These are phyloP conservation scores for Miscanthus lutarioriparius DNA, from an alignment of 176 grass and related monocot species.

Conservation along the genomic window DNA sequence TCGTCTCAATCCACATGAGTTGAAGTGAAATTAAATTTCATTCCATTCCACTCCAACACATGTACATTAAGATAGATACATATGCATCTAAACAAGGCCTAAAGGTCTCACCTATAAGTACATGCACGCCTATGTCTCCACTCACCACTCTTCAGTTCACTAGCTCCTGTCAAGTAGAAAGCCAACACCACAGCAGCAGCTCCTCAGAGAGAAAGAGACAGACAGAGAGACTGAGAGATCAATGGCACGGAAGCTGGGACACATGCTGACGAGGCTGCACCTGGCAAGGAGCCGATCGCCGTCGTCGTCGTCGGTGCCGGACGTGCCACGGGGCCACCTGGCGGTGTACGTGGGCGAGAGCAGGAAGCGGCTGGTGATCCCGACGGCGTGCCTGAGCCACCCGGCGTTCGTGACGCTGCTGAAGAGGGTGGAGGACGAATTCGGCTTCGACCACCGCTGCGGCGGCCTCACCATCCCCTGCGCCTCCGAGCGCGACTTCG, in stretches of 20 bases:
- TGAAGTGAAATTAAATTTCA: too few relatives aligned
- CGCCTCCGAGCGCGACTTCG: constrained; percentile 35
- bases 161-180: not conserved
- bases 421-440: constrained; percentile 58
- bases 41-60: too few relatives aligned
- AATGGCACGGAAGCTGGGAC: constrained; percentile 55
- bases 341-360: constrained; percentile 57
- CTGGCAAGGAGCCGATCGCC: not conserved
- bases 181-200: not conserved
- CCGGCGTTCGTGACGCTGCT: constrained; percentile 53
- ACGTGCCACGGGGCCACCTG: constrained; percentile 54
- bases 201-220: too few relatives aligned
- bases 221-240: too few relatives aligned
- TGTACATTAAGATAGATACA: too few relatives aligned
- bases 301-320: not conserved
- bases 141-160: not conserved
- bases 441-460: constrained; percentile 53
- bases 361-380: constrained; percentile 51
- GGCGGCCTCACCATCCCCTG: constrained; percentile 59
- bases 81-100: too few relatives aligned
- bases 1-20: too few relatives aligned
- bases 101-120: constrained; percentile 26
- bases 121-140: not conserved
- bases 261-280: constrained; percentile 46
- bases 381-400: constrained; percentile 50